phyloP scores from a whole-genome alignment of 495 filamentous ascomycete genomes.

The Hyphodiscus hymeniophilus region DNA sequence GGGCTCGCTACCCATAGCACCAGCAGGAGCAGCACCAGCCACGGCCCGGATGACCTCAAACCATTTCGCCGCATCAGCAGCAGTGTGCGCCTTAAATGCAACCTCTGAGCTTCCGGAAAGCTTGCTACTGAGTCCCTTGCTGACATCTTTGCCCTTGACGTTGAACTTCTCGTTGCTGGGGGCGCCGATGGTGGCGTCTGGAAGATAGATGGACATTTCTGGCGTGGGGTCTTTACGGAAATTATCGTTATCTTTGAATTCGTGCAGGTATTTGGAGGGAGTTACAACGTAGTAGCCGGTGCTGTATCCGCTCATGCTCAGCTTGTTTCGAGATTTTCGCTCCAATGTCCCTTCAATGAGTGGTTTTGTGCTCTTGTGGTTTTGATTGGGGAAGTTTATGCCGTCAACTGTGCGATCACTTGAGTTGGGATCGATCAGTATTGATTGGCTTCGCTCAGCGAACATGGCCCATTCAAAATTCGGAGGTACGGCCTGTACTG shows the following conservation, averaged over 20 bases:
- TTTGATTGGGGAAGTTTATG: conserved; percentile 80
- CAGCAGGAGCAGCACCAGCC: conserved; percentile 16
- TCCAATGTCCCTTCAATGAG: conserved; percentile 82
- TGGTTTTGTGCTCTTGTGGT: conserved; percentile 69
- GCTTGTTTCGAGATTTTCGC: conserved; percentile 72
- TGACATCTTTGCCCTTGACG: conserved; percentile 85
- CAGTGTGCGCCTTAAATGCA: conserved; percentile 57
- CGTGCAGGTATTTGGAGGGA: conserved; percentile 77
- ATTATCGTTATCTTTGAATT: conserved; percentile 92
- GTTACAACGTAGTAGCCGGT: conserved; percentile 86
- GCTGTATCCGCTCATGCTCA: conserved; percentile 64
- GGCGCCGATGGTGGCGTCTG: conserved; percentile 75
- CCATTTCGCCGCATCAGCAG: conserved; percentile 75
- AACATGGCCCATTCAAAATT: conserved; percentile 94
- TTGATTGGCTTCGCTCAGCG: conserved; percentile 51
- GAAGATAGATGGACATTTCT: conserved; percentile 83
- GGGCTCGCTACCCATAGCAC: conserved; percentile 16
- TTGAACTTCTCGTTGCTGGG: conserved; percentile 78
- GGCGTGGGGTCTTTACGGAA: conserved; percentile 71
- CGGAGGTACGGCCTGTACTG: conserved; percentile 70
- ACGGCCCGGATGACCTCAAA: conserved; percentile 55
- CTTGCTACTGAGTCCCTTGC: conserved; percentile 41
- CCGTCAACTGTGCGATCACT: conserved; percentile 61
- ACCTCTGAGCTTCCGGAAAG: conserved; percentile 43
- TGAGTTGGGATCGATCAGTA: conserved; percentile 72